Evolutionary conservation across 2,329 filamentous ascomycete species (phyloP).

Genomic region (Monilinia aucupariae): DNA sequence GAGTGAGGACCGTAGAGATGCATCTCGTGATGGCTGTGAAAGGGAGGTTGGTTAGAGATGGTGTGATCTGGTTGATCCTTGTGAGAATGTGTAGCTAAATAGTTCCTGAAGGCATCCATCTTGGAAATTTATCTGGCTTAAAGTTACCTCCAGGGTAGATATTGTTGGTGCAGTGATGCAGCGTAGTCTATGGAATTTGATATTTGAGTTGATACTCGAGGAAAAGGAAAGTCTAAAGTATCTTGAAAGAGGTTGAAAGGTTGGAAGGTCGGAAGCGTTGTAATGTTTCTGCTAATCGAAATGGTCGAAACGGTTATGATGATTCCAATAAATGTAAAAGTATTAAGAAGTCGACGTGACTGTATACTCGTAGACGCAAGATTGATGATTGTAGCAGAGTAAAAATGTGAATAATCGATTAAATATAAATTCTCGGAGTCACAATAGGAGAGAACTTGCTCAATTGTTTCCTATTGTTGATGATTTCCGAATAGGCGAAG

Average conservation of each 20-base stretch:
- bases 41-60: slow-evolving; percentile 37
- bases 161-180: slow-evolving; percentile 1
- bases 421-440: not conserved
- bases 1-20: slow-evolving; percentile 25
- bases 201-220: slow-evolving; percentile 6
- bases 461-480: slow-evolving; percentile 13
- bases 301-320: no score
- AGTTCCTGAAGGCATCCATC: slow-evolving; percentile 32
- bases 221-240: not conserved
- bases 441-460: slow-evolving; percentile 15
- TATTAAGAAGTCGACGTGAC: slow-evolving; percentile 14
- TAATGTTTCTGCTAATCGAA: no score
- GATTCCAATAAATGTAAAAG: no score
- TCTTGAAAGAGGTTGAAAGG: not conserved
- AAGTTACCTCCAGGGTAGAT: slow-evolving; percentile 9
- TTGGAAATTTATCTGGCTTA: slow-evolving; percentile 26
- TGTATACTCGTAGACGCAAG: not conserved
- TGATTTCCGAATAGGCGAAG: not conserved
- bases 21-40: slow-evolving; percentile 33
- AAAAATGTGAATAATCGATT: slow-evolving; percentile 10
- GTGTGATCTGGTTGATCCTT: slow-evolving; percentile 27
- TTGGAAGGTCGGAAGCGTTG: not conserved
- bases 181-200: slow-evolving; percentile 8
- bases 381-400: not conserved
- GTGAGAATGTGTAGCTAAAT: slow-evolving; percentile 32